Conservation (phyloP, 768 basidiomycete species). For the Ramaria sp. region DNA sequence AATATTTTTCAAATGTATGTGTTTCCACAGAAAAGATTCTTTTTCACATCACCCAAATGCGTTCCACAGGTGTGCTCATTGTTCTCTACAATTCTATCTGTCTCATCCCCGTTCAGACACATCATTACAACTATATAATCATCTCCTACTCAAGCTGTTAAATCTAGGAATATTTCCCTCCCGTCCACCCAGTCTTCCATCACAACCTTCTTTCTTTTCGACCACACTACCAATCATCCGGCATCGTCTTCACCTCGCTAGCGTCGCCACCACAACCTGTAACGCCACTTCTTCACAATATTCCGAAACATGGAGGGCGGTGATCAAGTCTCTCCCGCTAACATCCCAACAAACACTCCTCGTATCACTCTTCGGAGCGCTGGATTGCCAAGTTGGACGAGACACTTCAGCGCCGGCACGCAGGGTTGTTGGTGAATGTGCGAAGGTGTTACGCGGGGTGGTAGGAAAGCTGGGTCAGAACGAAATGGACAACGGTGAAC, state of each 20-base stretch:
- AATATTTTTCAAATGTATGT: constrained; percentile 45
- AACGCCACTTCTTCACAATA: constrained; percentile 25
- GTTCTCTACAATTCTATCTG: background rate
- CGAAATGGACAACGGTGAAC: constrained; percentile 22
- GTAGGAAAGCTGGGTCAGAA: constrained; percentile 33
- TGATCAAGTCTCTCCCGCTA: constrained; percentile 39
- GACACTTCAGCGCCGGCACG: constrained; percentile 25
- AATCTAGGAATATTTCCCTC: constrained; percentile 55
- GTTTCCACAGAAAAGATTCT: constrained; percentile 43
- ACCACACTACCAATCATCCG: constrained; percentile 39
- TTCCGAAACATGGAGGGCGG: constrained; percentile 35
- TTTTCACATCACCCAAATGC: constrained; percentile 27
- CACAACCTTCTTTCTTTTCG: constrained; percentile 64
- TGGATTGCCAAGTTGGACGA: constrained; percentile 23
- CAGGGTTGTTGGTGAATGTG: constrained; percentile 41
- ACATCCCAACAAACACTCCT: constrained; percentile 45
- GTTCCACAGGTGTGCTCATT: constrained; percentile 29
- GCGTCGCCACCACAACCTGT: constrained; percentile 8
- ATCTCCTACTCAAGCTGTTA: constrained; percentile 55
- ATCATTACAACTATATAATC: constrained; percentile 23
- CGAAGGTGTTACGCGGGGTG: constrained; percentile 36
- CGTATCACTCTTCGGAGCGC: constrained; percentile 43
- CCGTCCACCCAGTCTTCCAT: constrained; percentile 31
- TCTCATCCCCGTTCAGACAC: constrained; percentile 8
- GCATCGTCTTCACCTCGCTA: constrained; percentile 18